phyloP scores from a whole-genome alignment of 1,139 yeast species.

The Ashbya aceris region DNA sequence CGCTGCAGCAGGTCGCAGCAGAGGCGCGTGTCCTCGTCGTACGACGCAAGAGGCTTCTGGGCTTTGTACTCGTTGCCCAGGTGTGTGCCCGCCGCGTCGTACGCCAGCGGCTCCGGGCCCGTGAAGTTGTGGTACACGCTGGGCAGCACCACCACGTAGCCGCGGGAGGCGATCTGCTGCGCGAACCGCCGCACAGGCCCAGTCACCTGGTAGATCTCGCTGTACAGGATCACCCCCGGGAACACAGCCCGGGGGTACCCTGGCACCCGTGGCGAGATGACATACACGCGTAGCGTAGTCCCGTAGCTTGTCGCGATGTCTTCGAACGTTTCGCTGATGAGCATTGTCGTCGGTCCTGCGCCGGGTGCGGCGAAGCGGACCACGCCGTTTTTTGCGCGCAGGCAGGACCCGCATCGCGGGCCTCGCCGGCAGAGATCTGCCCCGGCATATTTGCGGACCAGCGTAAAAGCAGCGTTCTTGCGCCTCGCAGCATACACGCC shows the following conservation, averaged over 20 bases:
- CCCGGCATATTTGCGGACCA: too few species aligned
- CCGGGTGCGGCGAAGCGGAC: too few species aligned
- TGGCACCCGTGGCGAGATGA: slow-evolving; percentile 59
- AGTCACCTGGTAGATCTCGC: slow-evolving; percentile 75
- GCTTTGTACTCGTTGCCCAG: slow-evolving; percentile 61
- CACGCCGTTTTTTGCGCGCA: too few species aligned
- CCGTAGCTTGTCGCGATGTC: slow-evolving; percentile 62
- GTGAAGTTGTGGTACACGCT: slow-evolving; percentile 71
- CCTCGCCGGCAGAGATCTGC: too few species aligned
- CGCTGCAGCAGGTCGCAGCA: slow-evolving; percentile 53
- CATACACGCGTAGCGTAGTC: slow-evolving; percentile 57
- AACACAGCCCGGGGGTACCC: slow-evolving; percentile 68
- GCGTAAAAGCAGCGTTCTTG: too few species aligned
- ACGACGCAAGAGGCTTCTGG: slow-evolving; percentile 57
- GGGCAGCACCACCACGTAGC: slow-evolving; percentile 70
- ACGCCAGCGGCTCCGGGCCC: slow-evolving; percentile 53
- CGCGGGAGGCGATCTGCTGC: slow-evolving; percentile 69
- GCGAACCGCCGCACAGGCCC: slow-evolving; percentile 70
- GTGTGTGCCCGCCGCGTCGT: slow-evolving; percentile 69
- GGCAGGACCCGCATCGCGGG: too few species aligned
- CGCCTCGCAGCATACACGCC: too few species aligned
- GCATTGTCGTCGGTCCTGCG: slow-evolving; percentile 34
- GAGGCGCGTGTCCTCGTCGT: slow-evolving; percentile 64
- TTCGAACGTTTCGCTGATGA: slow-evolving; percentile 54
- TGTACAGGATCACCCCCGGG: slow-evolving; percentile 72